These are phyloP conservation scores for Gymnopilus dilepis DNA, from an alignment of 768 basidiomycete species.

Conservation along the genomic window DNA sequence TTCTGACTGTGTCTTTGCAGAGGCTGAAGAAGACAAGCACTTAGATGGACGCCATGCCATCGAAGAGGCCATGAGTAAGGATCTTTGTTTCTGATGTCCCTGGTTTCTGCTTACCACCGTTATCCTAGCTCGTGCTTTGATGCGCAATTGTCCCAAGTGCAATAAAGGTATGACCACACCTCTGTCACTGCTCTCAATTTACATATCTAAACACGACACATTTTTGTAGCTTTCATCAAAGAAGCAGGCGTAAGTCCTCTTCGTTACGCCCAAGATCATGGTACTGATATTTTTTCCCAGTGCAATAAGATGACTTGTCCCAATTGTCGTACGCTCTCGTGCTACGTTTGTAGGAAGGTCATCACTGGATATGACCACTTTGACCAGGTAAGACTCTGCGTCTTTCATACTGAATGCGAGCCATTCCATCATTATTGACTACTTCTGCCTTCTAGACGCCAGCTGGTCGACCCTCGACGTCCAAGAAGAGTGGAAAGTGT, in stretches of 20 bases:
- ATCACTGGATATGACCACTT: conserved; percentile 85
- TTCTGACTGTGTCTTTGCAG: conserved; percentile 41
- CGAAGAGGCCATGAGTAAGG: conserved; percentile 93
- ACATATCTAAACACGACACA: neutral
- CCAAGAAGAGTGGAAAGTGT: conserved; percentile 52
- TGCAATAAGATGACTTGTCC: conserved; percentile 94
- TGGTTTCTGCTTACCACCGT: conserved; percentile 10
- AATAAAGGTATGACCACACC: conserved; percentile 58
- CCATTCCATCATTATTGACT: neutral
- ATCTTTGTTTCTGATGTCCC: neutral
- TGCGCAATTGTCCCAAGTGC: conserved; percentile 90
- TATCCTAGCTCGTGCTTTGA: conserved; percentile 70
- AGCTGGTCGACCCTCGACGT: conserved; percentile 23
- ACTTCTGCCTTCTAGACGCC: conserved; percentile 11
- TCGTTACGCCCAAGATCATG: neutral
- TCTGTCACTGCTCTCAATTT: neutral
- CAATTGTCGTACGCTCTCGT: conserved; percentile 73
- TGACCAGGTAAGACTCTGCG: conserved; percentile 41
- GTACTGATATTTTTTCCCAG: conserved; percentile 39
- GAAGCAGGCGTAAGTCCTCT: conserved; percentile 65
- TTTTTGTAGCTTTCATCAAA: conserved; percentile 73
- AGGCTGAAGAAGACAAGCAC: conserved; percentile 75
- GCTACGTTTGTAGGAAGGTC: conserved; percentile 81
- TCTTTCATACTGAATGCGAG: neutral
- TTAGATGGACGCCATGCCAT: conserved; percentile 78